Evolutionary conservation across 106 monocot species (phyloP).

Genomic region (Phalaenopsis equestris): DNA sequence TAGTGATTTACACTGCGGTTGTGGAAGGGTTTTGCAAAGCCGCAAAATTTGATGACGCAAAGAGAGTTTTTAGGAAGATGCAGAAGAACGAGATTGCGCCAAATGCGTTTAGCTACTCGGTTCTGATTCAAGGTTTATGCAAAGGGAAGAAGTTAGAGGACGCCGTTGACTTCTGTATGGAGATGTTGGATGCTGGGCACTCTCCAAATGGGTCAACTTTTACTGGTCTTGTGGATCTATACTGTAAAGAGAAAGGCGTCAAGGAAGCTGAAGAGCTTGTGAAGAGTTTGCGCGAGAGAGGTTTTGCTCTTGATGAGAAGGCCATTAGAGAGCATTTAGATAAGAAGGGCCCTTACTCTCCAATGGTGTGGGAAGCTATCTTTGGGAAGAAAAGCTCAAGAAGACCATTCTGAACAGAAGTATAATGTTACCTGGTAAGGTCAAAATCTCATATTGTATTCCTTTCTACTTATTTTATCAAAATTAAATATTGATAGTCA

Average conservation of each 20-base stretch:
- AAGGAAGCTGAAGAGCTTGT: constrained; percentile 56
- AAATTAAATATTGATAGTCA: background rate
- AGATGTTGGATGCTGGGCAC: constrained; percentile 79
- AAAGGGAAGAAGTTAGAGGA: constrained; percentile 65
- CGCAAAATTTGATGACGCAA: constrained; percentile 68
- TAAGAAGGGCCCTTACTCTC: constrained; percentile 81
- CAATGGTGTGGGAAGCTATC: constrained; percentile 69
- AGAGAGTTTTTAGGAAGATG: constrained; percentile 88
- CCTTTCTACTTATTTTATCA: background rate
- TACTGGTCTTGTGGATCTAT: constrained; percentile 36
- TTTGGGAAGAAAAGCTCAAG: constrained; percentile 55
- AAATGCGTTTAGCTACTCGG: constrained; percentile 71
- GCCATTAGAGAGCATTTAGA: constrained; percentile 83
- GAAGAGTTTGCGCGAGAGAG: constrained; percentile 54
- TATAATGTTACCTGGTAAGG: background rate
- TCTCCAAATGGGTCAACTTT: constrained; percentile 56
- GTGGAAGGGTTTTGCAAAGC: constrained; percentile 89
- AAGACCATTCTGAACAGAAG: constrained; percentile 16
- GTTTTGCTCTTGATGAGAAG: constrained; percentile 70
- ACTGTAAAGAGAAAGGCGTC: constrained; percentile 62
- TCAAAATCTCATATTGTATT: background rate
- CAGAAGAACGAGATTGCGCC: constrained; percentile 73
- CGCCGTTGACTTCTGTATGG: constrained; percentile 52
- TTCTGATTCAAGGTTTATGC: constrained; percentile 64
- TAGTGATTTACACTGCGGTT: constrained; percentile 88